These are phyloP conservation scores for Candida germanica DNA, from an alignment of 805 yeast species.

Conservation along the genomic window DNA sequence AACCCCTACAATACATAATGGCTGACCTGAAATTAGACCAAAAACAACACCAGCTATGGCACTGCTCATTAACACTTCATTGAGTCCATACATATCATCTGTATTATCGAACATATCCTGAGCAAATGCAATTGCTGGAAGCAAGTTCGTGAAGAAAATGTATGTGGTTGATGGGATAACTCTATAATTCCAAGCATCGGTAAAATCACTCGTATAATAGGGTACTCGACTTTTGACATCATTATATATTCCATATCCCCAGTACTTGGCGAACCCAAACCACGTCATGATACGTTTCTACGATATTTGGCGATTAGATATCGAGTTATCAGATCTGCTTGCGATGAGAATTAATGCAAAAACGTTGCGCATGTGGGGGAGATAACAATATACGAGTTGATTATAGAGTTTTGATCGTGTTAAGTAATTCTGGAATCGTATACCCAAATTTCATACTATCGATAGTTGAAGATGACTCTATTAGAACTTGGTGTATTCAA, in stretches of 20 bases:
- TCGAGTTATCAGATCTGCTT: no score
- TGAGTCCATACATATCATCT: conserved; percentile 81
- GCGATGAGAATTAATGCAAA: no score
- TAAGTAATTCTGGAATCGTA: no score
- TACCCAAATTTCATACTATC: no score
- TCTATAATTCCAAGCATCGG: conserved; percentile 79
- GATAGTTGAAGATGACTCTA: no score
- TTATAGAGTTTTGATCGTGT: no score
- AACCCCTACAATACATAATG: conserved; percentile 92
- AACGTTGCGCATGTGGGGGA: no score
- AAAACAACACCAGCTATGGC: conserved; percentile 89
- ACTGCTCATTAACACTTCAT: conserved; percentile 78
- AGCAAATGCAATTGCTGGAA: conserved; percentile 95
- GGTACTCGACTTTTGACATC: conserved; percentile 59
- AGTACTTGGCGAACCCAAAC: conserved; percentile 17
- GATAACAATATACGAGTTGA: no score
- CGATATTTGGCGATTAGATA: no score
- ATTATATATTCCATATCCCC: conserved; percentile 50
- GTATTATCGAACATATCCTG: conserved; percentile 97
- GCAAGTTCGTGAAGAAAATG: conserved; percentile 83
- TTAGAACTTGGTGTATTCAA: no score
- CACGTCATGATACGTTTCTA: no score
- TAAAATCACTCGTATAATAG: conserved; percentile 72
- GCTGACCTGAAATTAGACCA: conserved; percentile 86
- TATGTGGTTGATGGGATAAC: conserved; percentile 81